phyloP scores from a whole-genome alignment of 768 basidiomycete species.

The Russula sp. region DNA sequence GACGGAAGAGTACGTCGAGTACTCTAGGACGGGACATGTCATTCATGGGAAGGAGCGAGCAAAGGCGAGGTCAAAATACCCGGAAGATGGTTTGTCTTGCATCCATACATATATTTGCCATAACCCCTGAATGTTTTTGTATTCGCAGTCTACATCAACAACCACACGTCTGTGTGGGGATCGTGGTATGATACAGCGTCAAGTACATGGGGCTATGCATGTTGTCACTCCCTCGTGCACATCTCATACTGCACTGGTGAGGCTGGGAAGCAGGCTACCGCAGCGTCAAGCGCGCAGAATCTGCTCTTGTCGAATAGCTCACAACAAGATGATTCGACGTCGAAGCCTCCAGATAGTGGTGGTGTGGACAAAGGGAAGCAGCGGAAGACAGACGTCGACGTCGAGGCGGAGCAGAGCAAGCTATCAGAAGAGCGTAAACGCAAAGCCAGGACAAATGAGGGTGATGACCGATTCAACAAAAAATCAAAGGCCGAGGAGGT shows the following conservation, averaged over 20 bases:
- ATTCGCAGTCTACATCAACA: conserved; percentile 72
- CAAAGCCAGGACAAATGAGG: conserved; percentile 34
- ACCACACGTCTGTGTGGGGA: conserved; percentile 96
- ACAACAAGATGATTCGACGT: conserved; percentile 16
- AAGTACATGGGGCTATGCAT: conserved; percentile 87
- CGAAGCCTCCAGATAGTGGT: conserved; percentile 1
- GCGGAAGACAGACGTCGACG: conserved; percentile 10
- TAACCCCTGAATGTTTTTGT: conserved; percentile 10
- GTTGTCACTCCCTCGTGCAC: conserved; percentile 85
- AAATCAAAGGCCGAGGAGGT: conserved; percentile 79
- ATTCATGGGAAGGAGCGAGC: conserved; percentile 88
- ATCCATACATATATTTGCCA: conserved; percentile 4
- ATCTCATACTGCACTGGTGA: conserved; percentile 88
- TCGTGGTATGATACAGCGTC: conserved; percentile 79
- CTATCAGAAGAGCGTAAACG: conserved; percentile 27
- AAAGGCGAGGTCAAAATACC: conserved; percentile 87
- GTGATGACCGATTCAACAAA: conserved; percentile 73
- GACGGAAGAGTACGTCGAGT: conserved; percentile 97
- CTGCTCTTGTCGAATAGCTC: conserved; percentile 40
- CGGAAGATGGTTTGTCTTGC: conserved; percentile 77
- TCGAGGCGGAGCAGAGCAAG: conserved; percentile 25
- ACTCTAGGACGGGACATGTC: conserved; percentile 85
- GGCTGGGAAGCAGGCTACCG: conserved; percentile 72
- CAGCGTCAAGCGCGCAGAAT: conserved; percentile 68
- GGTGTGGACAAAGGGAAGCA: conserved; percentile 27